phyloP scores from a whole-genome alignment of 768 basidiomycete species.

The Astraeus odoratus region DNA sequence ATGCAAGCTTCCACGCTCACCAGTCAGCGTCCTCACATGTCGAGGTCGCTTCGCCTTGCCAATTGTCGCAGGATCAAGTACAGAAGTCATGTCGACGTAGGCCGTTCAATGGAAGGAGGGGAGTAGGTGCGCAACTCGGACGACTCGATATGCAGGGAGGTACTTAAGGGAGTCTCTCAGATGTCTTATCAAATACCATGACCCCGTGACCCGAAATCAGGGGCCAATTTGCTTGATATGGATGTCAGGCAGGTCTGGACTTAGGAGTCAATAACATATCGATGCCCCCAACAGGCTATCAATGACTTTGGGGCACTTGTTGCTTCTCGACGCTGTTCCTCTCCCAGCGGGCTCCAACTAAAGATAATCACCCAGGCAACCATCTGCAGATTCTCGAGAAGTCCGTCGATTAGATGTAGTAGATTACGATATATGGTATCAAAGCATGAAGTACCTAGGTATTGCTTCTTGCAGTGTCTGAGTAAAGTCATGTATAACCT shows the following conservation, averaged over 20 bases:
- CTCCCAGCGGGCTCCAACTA: neutral
- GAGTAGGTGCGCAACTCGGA: neutral
- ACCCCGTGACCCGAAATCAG: neutral
- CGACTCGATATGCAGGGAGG: too few relatives aligned
- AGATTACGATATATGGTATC: too few relatives aligned
- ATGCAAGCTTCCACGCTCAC: conserved; percentile 27
- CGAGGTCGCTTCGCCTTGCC: conserved; percentile 48
- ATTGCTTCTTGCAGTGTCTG: conserved; percentile 7
- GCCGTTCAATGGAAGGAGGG: neutral
- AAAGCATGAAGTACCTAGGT: conserved; percentile 12
- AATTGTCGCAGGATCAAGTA: conserved; percentile 57
- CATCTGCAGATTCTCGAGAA: too few relatives aligned
- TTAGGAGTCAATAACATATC: neutral
- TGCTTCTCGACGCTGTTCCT: too few relatives aligned
- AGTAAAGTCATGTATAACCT: neutral
- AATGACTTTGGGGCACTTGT: too few relatives aligned
- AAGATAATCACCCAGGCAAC: neutral
- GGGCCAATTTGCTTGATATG: neutral
- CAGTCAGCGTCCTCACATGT: conserved; percentile 65
- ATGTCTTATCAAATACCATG: too few relatives aligned
- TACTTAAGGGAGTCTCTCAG: too few relatives aligned
- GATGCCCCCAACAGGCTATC: too few relatives aligned
- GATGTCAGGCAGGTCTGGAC: neutral
- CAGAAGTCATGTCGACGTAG: conserved; percentile 46
- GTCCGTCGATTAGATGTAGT: too few relatives aligned